Conservation (phyloP, 257 asterid genomes). For the Eustoma russellianum region DNA sequence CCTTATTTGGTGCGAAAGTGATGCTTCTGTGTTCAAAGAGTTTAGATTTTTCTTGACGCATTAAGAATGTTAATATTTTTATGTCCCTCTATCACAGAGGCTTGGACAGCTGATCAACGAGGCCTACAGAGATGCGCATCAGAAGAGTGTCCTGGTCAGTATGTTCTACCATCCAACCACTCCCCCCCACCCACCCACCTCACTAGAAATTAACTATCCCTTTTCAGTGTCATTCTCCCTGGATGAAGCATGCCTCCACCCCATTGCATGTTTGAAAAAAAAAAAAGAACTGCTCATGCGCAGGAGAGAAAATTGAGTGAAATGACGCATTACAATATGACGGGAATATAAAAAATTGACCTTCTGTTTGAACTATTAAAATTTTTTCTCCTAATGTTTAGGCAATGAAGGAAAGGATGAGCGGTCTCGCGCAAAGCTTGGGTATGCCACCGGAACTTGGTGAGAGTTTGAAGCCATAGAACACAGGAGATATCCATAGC, state of each 20-base stretch:
- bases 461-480: constrained; percentile 51
- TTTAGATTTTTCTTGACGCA: too few species aligned
- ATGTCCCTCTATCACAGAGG: constrained; percentile 27
- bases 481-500: constrained; percentile 2
- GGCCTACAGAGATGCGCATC: constrained; percentile 91
- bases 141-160: constrained; percentile 75
- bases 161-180: background rate
- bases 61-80: background rate
- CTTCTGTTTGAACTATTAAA: background rate
- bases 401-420: constrained; percentile 97
- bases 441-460: constrained; percentile 89
- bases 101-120: constrained; percentile 73
- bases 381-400: constrained; percentile 6
- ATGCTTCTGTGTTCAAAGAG: too few species aligned
- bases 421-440: constrained; percentile 87
- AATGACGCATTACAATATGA: too few species aligned
- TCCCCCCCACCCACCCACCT: background rate
- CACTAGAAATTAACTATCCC: too few species aligned
- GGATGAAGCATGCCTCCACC: too few species aligned
- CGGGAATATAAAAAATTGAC: background rate
- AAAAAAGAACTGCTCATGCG: too few species aligned
- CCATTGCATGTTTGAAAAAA: too few species aligned
- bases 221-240: too few species aligned
- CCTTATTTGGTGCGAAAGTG: too few species aligned
- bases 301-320: too few species aligned